Conservation (phyloP, 1,284 basidiomycete species). For the Trametes hirsuta region DNA sequence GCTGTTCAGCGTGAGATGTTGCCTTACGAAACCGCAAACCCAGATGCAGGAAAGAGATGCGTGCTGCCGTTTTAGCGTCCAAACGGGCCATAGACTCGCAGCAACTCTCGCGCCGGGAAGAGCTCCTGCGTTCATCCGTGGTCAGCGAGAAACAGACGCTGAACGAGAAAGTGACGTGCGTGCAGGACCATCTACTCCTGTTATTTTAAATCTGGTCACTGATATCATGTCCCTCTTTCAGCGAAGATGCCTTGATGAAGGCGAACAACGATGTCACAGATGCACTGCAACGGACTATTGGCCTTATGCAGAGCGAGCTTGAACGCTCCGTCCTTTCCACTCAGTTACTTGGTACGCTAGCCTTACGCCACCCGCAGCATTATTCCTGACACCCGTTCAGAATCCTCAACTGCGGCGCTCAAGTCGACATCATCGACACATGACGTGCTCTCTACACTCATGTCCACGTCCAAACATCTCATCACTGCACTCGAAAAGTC, state of each 20-base stretch:
- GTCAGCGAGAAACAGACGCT: slow-evolving; percentile 47
- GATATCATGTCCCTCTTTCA: slow-evolving; percentile 31
- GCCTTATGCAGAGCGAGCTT: slow-evolving; percentile 87
- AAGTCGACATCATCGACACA: slow-evolving; percentile 78
- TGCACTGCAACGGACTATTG: slow-evolving; percentile 81
- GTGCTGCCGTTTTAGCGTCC: slow-evolving; percentile 68
- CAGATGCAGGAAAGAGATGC: slow-evolving; percentile 64
- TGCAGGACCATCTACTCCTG: slow-evolving; percentile 17
- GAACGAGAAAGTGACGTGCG: slow-evolving; percentile 62
- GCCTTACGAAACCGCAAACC: not conserved
- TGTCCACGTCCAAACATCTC: slow-evolving; percentile 80
- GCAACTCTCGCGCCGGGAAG: slow-evolving; percentile 59
- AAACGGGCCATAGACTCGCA: slow-evolving; percentile 72
- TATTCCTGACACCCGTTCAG: slow-evolving; percentile 40
- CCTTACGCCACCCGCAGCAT: not conserved
- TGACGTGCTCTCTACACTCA: slow-evolving; percentile 73
- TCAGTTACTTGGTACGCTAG: slow-evolving; percentile 78
- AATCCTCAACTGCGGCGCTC: slow-evolving; percentile 79
- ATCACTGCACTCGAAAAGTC: slow-evolving; percentile 86
- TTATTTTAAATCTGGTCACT: not conserved
- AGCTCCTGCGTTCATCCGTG: slow-evolving; percentile 59
- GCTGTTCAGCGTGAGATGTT: not conserved
- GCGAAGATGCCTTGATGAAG: slow-evolving; percentile 86
- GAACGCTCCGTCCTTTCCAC: slow-evolving; percentile 84
- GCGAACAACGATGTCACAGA: slow-evolving; percentile 88